A percentile compares a stretch with the other conserved stretches of the same genome.
Conservation (phyloP, 202 grass and related monocot species). For the Eragrostis tef region DNA sequence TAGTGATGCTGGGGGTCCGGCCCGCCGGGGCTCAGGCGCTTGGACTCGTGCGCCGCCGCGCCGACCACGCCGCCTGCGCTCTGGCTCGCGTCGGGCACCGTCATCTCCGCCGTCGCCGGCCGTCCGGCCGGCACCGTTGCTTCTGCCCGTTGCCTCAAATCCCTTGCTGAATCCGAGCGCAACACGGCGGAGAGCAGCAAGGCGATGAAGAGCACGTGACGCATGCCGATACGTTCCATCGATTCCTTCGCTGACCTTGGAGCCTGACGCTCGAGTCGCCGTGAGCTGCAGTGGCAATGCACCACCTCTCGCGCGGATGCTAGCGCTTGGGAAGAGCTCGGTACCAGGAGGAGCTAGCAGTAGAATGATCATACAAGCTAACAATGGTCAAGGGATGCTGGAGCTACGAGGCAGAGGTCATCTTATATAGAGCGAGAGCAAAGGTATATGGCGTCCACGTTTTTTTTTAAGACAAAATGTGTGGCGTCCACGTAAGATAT, state of each 20-base stretch:
- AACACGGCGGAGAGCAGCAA: slow-evolving; percentile 42
- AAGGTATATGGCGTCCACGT: slow-evolving; percentile 35
- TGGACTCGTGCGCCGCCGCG: slow-evolving; percentile 50
- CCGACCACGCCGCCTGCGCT: not conserved
- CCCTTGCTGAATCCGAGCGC: slow-evolving; percentile 37
- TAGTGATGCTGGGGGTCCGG: slow-evolving; percentile 76
- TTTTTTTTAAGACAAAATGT: no score
- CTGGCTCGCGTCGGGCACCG: slow-evolving; percentile 7
- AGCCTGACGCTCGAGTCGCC: not conserved
- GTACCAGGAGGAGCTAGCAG: not conserved
- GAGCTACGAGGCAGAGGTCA: slow-evolving; percentile 20
- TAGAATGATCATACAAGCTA: not conserved
- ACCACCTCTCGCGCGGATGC: not conserved
- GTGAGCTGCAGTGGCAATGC: slow-evolving; percentile 22
- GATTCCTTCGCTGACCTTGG: not conserved
- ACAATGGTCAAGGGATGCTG: not conserved
- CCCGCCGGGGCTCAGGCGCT: slow-evolving; percentile 73
- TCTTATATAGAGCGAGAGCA: slow-evolving; percentile 51
- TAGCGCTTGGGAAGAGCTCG: not conserved
- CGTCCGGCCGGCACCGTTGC: not conserved
- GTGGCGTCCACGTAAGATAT: slow-evolving; percentile 39
- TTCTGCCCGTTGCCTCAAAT: slow-evolving; percentile 31
- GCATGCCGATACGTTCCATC: slow-evolving; percentile 34
- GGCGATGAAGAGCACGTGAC: slow-evolving; percentile 18
- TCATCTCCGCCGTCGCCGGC: not conserved